Conservation (phyloP, 441 rosid genomes). For the Erodium texanum region DNA sequence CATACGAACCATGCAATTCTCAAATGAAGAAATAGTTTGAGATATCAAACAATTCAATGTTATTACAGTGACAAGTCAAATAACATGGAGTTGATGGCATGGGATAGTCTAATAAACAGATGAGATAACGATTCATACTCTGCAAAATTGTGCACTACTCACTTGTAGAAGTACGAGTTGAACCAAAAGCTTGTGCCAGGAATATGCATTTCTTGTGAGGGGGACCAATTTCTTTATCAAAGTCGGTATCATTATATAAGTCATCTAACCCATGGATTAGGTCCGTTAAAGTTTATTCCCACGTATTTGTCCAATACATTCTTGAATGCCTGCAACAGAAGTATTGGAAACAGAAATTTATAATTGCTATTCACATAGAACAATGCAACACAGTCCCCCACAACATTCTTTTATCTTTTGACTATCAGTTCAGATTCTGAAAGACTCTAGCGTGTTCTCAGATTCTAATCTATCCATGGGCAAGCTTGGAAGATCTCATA, state of each 20-base stretch:
- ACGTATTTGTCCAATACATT: constrained; percentile 51
- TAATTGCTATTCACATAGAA: constrained; percentile 7
- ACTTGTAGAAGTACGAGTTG: constrained; percentile 29
- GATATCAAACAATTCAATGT: constrained; percentile 9
- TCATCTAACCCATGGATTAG: constrained; percentile 21
- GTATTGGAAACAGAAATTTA: constrained; percentile 8
- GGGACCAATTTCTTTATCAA: constrained; percentile 28
- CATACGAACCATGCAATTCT: background rate
- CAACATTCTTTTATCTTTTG: constrained; percentile 13
- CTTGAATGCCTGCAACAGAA: constrained; percentile 57
- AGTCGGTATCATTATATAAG: constrained; percentile 20
- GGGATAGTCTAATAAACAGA: constrained; percentile 16
- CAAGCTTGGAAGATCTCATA: background rate
- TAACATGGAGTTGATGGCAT: constrained; percentile 16
- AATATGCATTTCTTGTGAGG: constrained; percentile 21
- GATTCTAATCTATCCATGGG: background rate
- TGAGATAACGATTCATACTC: constrained; percentile 31
- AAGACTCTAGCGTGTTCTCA: background rate
- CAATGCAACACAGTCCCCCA: constrained; percentile 16
- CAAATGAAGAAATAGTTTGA: background rate
- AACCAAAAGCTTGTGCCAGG: constrained; percentile 36
- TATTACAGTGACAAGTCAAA: constrained; percentile 16
- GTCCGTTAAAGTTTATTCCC: constrained; percentile 39
- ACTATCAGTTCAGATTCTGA: background rate
- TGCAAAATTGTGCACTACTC: constrained; percentile 32